Conservation (phyloP, 2,329 filamentous ascomycete species). For the Xylariaceae sp. region DNA sequence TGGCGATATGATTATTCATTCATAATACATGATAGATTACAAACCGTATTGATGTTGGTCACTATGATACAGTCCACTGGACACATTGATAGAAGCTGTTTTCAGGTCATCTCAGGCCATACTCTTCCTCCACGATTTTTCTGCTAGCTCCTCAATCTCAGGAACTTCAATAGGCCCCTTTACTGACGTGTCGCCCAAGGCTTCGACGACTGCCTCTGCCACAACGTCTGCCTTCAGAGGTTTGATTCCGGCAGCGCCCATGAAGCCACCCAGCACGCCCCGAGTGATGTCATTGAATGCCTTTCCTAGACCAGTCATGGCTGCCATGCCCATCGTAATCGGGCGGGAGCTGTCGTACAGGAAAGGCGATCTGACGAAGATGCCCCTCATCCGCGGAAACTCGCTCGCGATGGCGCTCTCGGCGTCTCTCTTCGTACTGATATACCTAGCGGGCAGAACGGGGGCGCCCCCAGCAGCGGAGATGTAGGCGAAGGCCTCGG, state of each 20-base stretch:
- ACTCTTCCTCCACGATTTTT: conserved; percentile 81
- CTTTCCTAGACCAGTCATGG: conserved; percentile 72
- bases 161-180: conserved; percentile 77
- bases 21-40: conserved; percentile 11
- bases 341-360: conserved; percentile 83
- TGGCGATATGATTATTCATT: conserved; percentile 2
- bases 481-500: conserved; percentile 79
- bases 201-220: conserved; percentile 87
- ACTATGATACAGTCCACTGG: conserved; percentile 34
- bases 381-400: conserved; percentile 74
- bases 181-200: conserved; percentile 71
- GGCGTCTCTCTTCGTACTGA: conserved; percentile 88
- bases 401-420: conserved; percentile 73
- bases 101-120: conserved; percentile 67
- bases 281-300: conserved; percentile 78
- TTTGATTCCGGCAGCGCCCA: conserved; percentile 83
- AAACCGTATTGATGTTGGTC: conserved; percentile 16
- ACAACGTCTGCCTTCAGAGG: conserved; percentile 86
- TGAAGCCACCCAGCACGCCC: conserved; percentile 72
- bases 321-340: conserved; percentile 84
- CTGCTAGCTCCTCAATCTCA: conserved; percentile 80
- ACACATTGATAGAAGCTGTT: conserved; percentile 20
- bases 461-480: conserved; percentile 87
- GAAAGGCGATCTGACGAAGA: conserved; percentile 86
- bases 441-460: conserved; percentile 81